Evolutionary conservation across 495 filamentous ascomycete species (phyloP), one percentile per base, ranked within the genome.

Genomic region (Chaetomium tenue): DNA sequence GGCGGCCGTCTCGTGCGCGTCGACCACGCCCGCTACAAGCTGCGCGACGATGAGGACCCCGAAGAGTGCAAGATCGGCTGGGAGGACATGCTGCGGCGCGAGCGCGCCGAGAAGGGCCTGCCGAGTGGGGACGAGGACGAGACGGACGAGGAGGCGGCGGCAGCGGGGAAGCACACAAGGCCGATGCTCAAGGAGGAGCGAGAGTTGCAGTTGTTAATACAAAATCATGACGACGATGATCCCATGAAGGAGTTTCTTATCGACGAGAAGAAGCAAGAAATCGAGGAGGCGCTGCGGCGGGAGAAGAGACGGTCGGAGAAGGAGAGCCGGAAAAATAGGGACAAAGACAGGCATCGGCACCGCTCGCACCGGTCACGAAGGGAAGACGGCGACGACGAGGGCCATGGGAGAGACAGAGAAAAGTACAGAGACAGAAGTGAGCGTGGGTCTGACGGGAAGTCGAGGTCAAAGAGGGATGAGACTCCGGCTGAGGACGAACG

Each of bases 221-320:
- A 81, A 63, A 86, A 92, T 22, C 89, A 95, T 66, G 93, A 97
- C 67, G 93, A 97, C 25, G 94, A 97, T 69, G 93, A 98, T 77
- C 93, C 94, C 2, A 97, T 98, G 94, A 98, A 97, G 77, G 85
- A 86, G 58, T 95, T 90, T 72, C 74, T 97, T 56, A 83, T 97
- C 26, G 80, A 91, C 51, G 89, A 94, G 78, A 97, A 97, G 83
- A 90, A 88, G 71, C 89, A 92, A 66, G 91, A 97, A 74, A 85
- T 96, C 40, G 85, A 87, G 40, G 82, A 78, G 56, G 92, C 91
- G 0, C 70, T 91, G 68, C 80, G 82, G 65, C 85, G 76, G 66
- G 75, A 83, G 60, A 79, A 80, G 63, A 78, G 57, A 52, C 70
- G 71, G 52, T 71, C 53, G 30, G 77, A 77, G 58, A 75, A 68